Conservation (phyloP, 2,329 filamentous ascomycete genomes). For the Coniochaeta sp. region DNA sequence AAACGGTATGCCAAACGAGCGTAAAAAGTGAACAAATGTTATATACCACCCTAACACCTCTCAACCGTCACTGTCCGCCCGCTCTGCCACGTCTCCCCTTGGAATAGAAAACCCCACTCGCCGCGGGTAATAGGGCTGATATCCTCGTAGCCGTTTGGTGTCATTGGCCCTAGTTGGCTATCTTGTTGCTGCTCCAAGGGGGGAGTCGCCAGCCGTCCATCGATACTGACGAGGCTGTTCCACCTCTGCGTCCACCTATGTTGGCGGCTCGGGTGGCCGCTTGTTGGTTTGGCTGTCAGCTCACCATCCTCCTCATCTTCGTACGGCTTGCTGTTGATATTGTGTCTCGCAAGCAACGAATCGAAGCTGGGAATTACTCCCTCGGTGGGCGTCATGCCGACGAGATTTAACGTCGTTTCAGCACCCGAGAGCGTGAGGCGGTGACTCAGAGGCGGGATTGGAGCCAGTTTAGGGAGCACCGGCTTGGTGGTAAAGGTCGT, state of each 20-base stretch:
- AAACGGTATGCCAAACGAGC: slow-evolving; percentile 5
- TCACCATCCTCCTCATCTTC: slow-evolving; percentile 12
- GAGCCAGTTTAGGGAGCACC: background rate
- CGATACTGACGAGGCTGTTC: slow-evolving; percentile 1
- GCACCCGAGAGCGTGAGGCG: background rate
- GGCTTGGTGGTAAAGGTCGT: slow-evolving; percentile 3
- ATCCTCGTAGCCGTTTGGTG: slow-evolving; percentile 53
- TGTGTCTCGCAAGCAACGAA: background rate
- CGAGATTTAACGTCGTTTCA: background rate
- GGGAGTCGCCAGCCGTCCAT: background rate
- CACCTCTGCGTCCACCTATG: background rate
- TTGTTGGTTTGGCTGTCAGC: slow-evolving; percentile 14
- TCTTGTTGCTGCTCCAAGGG: slow-evolving; percentile 6
- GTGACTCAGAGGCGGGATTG: background rate
- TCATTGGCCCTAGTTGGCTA: slow-evolving; percentile 37
- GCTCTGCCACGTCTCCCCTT: slow-evolving; percentile 26
- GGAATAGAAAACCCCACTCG: slow-evolving; percentile 56
- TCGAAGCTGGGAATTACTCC: background rate
- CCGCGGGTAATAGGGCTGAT: slow-evolving; percentile 54
- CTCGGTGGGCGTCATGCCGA: background rate
- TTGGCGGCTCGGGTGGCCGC: slow-evolving; percentile 3
- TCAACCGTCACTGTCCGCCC: slow-evolving; percentile 42
- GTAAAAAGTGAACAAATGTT: slow-evolving; percentile 1
- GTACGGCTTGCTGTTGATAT: background rate
- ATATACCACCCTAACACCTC: slow-evolving; percentile 26